Conservation (phyloP, 768 basidiomycete genomes). For the Serendipita sp. region DNA sequence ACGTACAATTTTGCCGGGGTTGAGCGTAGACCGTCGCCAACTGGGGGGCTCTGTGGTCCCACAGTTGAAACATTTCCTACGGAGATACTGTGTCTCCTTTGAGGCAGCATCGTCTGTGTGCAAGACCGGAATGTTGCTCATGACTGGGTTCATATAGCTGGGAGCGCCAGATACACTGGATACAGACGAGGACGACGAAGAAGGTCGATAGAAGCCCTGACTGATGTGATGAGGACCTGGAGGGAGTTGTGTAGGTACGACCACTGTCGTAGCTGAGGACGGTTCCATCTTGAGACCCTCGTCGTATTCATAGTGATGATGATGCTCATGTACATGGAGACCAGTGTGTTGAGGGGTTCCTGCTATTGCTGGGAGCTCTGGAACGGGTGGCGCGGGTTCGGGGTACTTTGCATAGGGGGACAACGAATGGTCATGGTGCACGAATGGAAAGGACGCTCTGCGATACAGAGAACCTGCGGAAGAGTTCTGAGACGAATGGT, state of each 20-base stretch:
- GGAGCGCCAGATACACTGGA: background rate
- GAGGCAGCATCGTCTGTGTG: slow-evolving; percentile 83
- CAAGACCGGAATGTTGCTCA: slow-evolving; percentile 47
- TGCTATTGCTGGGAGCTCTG: slow-evolving; percentile 28
- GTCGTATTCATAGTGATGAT: slow-evolving; percentile 30
- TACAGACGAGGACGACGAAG: slow-evolving; percentile 11
- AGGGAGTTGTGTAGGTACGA: slow-evolving; percentile 45
- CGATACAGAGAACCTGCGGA: slow-evolving; percentile 21
- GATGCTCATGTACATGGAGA: slow-evolving; percentile 27
- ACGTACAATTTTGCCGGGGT: slow-evolving; percentile 66
- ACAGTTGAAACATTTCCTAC: slow-evolving; percentile 78
- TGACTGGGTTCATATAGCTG: slow-evolving; percentile 12
- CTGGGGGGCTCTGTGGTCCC: slow-evolving; percentile 81
- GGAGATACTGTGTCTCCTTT: slow-evolving; percentile 82
- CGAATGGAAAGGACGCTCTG: slow-evolving; percentile 61
- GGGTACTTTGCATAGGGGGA: slow-evolving; percentile 26
- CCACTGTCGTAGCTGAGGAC: slow-evolving; percentile 26
- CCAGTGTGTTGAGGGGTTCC: slow-evolving; percentile 16
- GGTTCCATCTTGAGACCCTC: slow-evolving; percentile 53
- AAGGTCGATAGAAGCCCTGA: slow-evolving; percentile 19
- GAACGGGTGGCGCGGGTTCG: slow-evolving; percentile 24
- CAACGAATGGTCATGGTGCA: slow-evolving; percentile 42
- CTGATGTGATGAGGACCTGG: slow-evolving; percentile 23
- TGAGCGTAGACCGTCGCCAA: slow-evolving; percentile 76
- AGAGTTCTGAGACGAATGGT: background rate